Base-by-base conservation (phyloP, 768 basidiomycete genomes). In the Mrakia frigida region DNA sequence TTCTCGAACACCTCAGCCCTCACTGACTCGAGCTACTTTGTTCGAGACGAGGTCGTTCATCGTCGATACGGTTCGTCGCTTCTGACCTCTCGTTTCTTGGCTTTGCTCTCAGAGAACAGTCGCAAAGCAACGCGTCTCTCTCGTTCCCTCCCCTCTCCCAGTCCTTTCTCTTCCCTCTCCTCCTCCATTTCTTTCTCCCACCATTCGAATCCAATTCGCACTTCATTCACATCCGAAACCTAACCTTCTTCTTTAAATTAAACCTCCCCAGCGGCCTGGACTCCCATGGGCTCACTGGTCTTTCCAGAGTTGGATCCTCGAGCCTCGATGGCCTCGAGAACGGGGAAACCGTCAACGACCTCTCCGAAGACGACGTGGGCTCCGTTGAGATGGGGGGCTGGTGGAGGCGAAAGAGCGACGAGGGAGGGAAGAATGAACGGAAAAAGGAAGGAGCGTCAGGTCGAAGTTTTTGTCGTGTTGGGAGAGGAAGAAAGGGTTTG, bases 251-350 rank as follows among this genome's bases (percentile, higher is more conserved):
- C 1, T 43, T 43, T 13, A 6, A 21, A 14, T 14, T 53, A 16
- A 14, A 52, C 52, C 53, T 59, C 70, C 9, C 70, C 70, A 21
- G 16, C 1, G 1, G 52, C 35, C 70, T 72, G 53, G 33, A 78
- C 43, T 52, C 31, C 21, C 70, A 75, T 61, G 23, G n/a, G 25
- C 33, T 7, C 50, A 3, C 39, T 21, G 37, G 74, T 77, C 11
- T 69, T 37, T 68, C 80, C 79, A 13, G 70, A 74, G 72, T 67
- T 50, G 59, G 75, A 67, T 33, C 79, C 79, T 63, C 74, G 78
- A 33, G 52, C 37, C 83, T 92, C 90, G 70, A 92, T 86, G 68
- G 83, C 82, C 82, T 87, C 88, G 79, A 93, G 88, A 70, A 90
- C 75, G 9, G 89, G 87, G 85, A 90, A 85, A 25, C 73, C 77